Percentiles rank a stretch among this genome's conserved stretches.
Conservation (phyloP, 2,329 filamentous ascomycete species). For the Penicillium capsulatum region DNA sequence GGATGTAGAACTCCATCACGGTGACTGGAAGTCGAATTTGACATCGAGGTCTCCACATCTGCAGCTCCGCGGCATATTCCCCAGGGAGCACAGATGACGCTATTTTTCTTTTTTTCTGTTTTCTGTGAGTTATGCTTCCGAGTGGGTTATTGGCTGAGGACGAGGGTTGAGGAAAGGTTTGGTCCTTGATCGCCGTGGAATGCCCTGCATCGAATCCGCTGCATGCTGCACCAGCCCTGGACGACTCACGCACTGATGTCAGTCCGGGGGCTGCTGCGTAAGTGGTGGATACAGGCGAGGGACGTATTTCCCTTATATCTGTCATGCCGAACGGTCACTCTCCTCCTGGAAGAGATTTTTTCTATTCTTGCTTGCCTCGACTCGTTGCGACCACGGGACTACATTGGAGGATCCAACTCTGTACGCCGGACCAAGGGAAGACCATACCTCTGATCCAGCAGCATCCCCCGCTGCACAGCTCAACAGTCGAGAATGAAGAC, state of each 20-base stretch:
- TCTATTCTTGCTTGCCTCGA: background rate
- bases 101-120: too few relatives aligned
- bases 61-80: slow-evolving; percentile 2
- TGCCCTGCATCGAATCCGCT: slow-evolving; percentile 11
- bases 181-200: slow-evolving; percentile 21
- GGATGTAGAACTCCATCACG: too few relatives aligned
- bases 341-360: background rate
- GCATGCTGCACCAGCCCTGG: slow-evolving; percentile 12
- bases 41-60: background rate
- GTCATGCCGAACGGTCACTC: slow-evolving; percentile 13
- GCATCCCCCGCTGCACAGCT: background rate
- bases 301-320: slow-evolving; percentile 15
- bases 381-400: background rate
- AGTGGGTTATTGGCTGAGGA: slow-evolving; percentile 10
- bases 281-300: slow-evolving; percentile 2
- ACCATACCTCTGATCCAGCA: background rate
- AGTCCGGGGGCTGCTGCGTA: slow-evolving; percentile 11
- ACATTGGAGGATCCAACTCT: background rate
- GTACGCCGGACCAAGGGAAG: background rate
- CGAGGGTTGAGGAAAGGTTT: background rate
- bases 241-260: slow-evolving; percentile 19
- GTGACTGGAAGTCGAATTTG: too few relatives aligned
- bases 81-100: background rate
- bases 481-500: slow-evolving; percentile 11
- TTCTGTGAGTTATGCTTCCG: slow-evolving; percentile 3